Conservation (phyloP, 163 green algal genomes). For the Scenedesmus sp. region DNA sequence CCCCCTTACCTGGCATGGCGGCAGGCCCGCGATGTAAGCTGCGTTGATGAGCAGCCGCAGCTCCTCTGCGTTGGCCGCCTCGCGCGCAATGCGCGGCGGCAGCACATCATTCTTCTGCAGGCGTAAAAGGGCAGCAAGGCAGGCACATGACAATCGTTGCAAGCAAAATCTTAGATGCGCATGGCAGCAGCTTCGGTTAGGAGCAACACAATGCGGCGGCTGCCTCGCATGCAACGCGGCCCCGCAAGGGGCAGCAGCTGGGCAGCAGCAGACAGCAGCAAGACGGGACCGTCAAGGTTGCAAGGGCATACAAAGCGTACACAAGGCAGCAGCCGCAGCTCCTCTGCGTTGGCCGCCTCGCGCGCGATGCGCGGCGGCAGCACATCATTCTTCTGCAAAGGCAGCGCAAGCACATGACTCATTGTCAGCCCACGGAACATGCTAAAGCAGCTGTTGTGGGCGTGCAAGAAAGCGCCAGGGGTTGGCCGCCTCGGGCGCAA, state of each 20-base stretch:
- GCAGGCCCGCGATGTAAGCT: constrained; percentile 43
- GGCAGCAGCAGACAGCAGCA: no score
- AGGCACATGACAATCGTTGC: not conserved
- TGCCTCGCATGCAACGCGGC: no score
- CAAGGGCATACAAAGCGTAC: no score
- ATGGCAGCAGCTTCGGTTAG: not conserved
- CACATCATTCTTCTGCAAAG: not conserved
- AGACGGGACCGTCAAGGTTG: no score
- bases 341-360: constrained; percentile 2
- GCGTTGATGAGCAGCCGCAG: constrained; percentile 42
- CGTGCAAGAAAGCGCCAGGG: no score
- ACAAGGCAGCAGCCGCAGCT: constrained; percentile 30
- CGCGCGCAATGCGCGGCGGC: constrained; percentile 3
- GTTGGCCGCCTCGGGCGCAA: no score
- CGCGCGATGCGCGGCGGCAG: constrained; percentile 16
- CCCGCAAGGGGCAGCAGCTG: no score
- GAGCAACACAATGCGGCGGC: not conserved
- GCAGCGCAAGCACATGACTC: not conserved
- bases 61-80: constrained; percentile 30
- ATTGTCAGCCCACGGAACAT: no score
- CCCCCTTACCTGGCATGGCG: no score
- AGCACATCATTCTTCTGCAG: constrained; percentile 5
- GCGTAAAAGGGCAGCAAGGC: not conserved
- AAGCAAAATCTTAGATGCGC: not conserved
- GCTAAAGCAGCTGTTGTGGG: no score